Base-by-base conservation (phyloP, 2,329 filamentous ascomycete species). In the Cladosporium sp. region DNA sequence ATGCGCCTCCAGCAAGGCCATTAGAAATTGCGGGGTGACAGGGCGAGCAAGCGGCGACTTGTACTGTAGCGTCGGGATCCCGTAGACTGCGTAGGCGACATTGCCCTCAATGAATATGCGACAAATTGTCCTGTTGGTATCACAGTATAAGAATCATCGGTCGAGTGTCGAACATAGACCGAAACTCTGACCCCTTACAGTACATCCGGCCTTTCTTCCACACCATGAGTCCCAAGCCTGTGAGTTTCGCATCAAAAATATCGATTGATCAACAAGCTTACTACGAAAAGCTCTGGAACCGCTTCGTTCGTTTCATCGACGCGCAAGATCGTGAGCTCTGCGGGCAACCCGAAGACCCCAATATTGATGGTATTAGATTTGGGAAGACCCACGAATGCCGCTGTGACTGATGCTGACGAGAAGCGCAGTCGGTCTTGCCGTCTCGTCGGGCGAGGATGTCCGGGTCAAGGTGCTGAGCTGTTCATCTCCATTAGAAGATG, bases 381-480 rank as follows among this genome's bases (percentile, higher is more conserved):
- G 68, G 28, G 28, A 32, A 10, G 28, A 10, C 8, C 4, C 74
- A 20, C 68, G 75, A 9, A 61, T 84, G 40, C 19, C 10, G 19
- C 5, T 15, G 12, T 17, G 7, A 24, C 24, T 28, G 13, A 17
- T 13, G 12, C 40, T 45, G 15, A 45, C 40, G 22, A 45, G 5
- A 28, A 5, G 10, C 32, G 83, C 87, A 64, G 79, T 87, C 44
- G 84, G 83, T 44, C 68, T 78, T 24, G 83, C 83, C 15, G 69
- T 85, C 25, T 78, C 78, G 61, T 77, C 81, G 45, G 81, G 81
- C 35, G 73, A 82, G 60, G 79, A 85, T 39, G 82, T 87, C 35
- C 65, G 75, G 25, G 82, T 83, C 45, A 75, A 76, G 39, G 74
- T 84, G 6, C 86, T 82, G 72, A 82, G 79, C 22, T 84, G 84